Evolutionary conservation across 805 yeast species (phyloP).

Genomic region (Hanseniaspora occidentalis): DNA sequence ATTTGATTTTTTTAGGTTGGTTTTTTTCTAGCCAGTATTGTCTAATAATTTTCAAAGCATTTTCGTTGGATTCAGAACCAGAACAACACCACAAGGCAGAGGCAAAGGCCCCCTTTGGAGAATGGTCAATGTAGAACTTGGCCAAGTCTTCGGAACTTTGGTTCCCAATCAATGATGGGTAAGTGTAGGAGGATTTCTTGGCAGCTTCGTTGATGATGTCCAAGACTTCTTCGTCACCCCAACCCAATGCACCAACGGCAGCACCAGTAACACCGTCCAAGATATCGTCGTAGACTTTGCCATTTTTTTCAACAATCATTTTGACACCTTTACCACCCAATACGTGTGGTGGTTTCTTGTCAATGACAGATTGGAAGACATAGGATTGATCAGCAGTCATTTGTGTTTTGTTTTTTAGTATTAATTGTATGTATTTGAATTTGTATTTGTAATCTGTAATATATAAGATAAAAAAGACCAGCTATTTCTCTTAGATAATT

Average conservation of each 20-base stretch:
- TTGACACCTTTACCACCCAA: slow-evolving; percentile 32
- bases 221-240: slow-evolving; percentile 25
- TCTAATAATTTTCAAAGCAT: slow-evolving; percentile 45
- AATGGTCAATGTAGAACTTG: slow-evolving; percentile 28
- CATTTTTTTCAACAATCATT: slow-evolving; percentile 30
- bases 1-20: slow-evolving; percentile 28
- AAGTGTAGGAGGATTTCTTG: slow-evolving; percentile 27
- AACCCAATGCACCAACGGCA: slow-evolving; percentile 39
- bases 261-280: slow-evolving; percentile 40
- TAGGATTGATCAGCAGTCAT: slow-evolving; percentile 21
- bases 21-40: slow-evolving; percentile 35
- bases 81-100: slow-evolving; percentile 40
- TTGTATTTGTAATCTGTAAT: not conserved
- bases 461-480: not conserved
- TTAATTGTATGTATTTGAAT: not conserved
- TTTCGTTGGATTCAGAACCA: slow-evolving; percentile 62
- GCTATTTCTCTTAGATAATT: not conserved
- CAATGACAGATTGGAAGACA: slow-evolving; percentile 32
- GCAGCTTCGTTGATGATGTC: slow-evolving; percentile 30
- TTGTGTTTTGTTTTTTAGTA: not conserved
- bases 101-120: slow-evolving; percentile 28
- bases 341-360: slow-evolving; percentile 27
- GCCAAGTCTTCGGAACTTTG: slow-evolving; percentile 32
- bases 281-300: slow-evolving; percentile 24
- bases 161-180: slow-evolving; percentile 23